Evolutionary conservation across 257 asterid genomes (phyloP).

Genomic region (Cynanchum wilfordii): DNA sequence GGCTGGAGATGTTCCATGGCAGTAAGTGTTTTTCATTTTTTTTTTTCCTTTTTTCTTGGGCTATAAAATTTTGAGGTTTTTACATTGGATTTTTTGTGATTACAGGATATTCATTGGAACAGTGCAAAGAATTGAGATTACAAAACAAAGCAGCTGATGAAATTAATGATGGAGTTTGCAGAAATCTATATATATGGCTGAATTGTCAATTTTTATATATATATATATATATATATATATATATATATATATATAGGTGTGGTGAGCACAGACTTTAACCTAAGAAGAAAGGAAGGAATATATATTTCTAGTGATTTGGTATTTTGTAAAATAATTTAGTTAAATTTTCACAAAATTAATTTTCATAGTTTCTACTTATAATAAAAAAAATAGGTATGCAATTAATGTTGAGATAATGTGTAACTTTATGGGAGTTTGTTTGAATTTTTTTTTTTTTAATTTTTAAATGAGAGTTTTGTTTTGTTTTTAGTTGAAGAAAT

Average conservation of each 20-base stretch:
- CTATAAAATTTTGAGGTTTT: background rate
- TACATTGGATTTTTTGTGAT: background rate
- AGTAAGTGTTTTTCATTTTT: constrained; percentile 24
- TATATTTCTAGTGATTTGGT: background rate
- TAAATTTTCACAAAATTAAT: background rate
- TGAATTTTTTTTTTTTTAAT: too few species aligned
- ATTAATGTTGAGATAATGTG: too few species aligned
- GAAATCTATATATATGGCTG: background rate
- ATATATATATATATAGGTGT: background rate
- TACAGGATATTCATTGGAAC: constrained; percentile 46
- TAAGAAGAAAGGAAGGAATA: too few species aligned
- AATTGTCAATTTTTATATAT: too few species aligned
- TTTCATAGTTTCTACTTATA: too few species aligned
- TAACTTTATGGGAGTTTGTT: too few species aligned
- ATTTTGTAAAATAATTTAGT: background rate
- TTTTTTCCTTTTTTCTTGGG: background rate
- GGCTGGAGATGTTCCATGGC: constrained; percentile 63
- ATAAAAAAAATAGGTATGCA: too few species aligned
- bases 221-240: background rate
- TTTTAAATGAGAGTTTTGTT: too few species aligned
- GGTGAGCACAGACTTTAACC: too few species aligned
- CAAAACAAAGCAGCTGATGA: constrained; percentile 23
- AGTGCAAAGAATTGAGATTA: constrained; percentile 49
- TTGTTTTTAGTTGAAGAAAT: too few species aligned
- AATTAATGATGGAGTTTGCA: background rate